Conservation (phyloP, 441 rosid genomes). For the Melianthus villosus region DNA sequence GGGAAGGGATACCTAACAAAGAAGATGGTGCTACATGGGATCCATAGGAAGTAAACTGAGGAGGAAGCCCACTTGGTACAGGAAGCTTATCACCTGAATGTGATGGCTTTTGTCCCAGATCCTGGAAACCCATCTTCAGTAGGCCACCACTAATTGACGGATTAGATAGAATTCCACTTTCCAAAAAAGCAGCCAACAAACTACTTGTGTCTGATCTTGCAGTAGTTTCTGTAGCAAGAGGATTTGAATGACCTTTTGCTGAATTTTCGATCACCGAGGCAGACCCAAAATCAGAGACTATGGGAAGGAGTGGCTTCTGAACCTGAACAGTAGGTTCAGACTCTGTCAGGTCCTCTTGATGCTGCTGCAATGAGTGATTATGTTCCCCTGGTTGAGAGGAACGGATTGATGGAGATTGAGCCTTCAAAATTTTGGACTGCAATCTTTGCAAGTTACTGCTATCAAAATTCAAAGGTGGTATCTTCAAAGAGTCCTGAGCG, state of each 20-base stretch:
- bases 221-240: slow-evolving; percentile 24
- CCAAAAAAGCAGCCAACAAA: slow-evolving; percentile 57
- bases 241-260: slow-evolving; percentile 18
- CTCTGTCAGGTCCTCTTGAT: slow-evolving; percentile 14
- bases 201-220: slow-evolving; percentile 38
- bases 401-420: slow-evolving; percentile 14
- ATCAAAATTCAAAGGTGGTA: too few species aligned
- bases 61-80: slow-evolving; percentile 22
- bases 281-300: slow-evolving; percentile 23
- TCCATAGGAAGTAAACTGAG: slow-evolving; percentile 19
- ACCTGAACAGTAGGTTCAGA: slow-evolving; percentile 26
- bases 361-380: slow-evolving; percentile 16
- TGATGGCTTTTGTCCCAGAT: slow-evolving; percentile 18
- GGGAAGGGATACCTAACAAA: slow-evolving; percentile 16
- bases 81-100: slow-evolving; percentile 19
- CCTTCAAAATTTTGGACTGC: slow-evolving; percentile 15
- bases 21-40: slow-evolving; percentile 15
- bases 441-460: slow-evolving; percentile 20
- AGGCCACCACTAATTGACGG: slow-evolving; percentile 17
- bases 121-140: slow-evolving; percentile 19
- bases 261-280: slow-evolving; percentile 16
- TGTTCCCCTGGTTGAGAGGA: slow-evolving; percentile 16
- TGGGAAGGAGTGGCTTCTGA: slow-evolving; percentile 18
- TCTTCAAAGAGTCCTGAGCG: too few species aligned
- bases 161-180: slow-evolving; percentile 50